These are phyloP conservation scores for Strobilomyces confusus DNA, from an alignment of 768 basidiomycete species.

Conservation along the genomic window DNA sequence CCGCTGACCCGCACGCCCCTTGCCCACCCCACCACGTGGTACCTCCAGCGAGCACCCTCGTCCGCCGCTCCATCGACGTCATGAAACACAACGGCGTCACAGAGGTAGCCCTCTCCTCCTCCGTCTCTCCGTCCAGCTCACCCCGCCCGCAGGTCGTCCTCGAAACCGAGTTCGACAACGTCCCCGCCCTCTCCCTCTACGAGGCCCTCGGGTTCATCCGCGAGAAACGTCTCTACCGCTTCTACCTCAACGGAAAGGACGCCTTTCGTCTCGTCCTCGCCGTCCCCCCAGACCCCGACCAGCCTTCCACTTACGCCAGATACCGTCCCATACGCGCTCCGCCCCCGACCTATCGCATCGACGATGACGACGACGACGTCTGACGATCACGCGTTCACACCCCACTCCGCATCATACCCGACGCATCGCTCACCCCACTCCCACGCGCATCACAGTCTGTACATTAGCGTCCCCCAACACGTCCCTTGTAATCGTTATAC, in stretches of 20 bases:
- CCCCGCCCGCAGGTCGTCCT: constrained; percentile 65
- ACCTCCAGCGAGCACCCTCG: constrained; percentile 87
- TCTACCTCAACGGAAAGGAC: constrained; percentile 97
- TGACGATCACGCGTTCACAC: background rate
- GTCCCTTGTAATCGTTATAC: constrained; percentile 2
- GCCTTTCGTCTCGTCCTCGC: constrained; percentile 80
- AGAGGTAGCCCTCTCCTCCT: constrained; percentile 56
- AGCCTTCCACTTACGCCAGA: constrained; percentile 9
- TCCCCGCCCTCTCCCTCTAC: constrained; percentile 83
- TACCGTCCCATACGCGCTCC: constrained; percentile 14
- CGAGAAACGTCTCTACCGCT: constrained; percentile 90
- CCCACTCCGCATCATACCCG: constrained; percentile 14
- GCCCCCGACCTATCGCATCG: constrained; percentile 20
- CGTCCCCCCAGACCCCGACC: constrained; percentile 39
- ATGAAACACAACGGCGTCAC: constrained; percentile 84
- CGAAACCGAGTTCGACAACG: constrained; percentile 95
- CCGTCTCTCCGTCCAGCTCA: background rate
- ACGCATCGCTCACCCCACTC: background rate
- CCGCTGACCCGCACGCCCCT: background rate
- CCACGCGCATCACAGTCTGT: constrained; percentile 2
- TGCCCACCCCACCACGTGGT: no score
- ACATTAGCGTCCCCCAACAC: constrained; percentile 7
- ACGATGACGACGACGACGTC: constrained; percentile 26
- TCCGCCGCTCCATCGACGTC: constrained; percentile 73
- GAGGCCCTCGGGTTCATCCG: constrained; percentile 91